These are phyloP conservation scores for Tolypocladium endophyticum DNA, from an alignment of 2,329 filamentous ascomycete species.

Conservation along the genomic window DNA sequence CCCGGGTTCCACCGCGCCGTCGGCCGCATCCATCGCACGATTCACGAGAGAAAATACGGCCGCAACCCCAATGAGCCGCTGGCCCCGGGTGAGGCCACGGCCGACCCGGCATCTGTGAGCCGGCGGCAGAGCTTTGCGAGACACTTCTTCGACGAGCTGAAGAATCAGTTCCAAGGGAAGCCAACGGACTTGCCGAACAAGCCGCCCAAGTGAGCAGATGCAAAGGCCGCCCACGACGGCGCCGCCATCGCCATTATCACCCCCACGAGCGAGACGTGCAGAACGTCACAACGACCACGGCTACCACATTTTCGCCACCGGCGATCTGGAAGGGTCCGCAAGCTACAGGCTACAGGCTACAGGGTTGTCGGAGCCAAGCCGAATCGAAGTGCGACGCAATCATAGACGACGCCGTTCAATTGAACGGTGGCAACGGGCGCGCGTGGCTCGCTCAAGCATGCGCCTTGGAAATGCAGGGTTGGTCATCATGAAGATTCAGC, in stretches of 20 bases:
- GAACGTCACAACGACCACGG: background rate
- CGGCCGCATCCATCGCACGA: constrained; percentile 37
- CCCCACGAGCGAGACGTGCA: background rate
- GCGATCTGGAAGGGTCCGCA: background rate
- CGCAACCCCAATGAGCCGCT: constrained; percentile 40
- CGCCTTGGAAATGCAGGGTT: background rate
- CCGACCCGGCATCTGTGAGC: constrained; percentile 19
- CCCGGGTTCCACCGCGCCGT: constrained; percentile 42
- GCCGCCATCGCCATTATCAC: background rate
- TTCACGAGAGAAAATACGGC: constrained; percentile 38
- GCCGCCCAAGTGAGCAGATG: constrained; percentile 12
- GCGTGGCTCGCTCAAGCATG: background rate
- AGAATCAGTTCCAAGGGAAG: constrained; percentile 36
- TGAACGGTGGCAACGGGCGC: background rate
- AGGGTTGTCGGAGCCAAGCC: background rate
- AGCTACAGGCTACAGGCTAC: background rate
- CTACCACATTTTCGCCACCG: background rate
- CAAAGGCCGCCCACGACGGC: background rate
- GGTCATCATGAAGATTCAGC: background rate
- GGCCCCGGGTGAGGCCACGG: constrained; percentile 39
- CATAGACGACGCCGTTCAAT: background rate
- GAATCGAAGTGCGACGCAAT: background rate
- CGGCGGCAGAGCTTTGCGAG: constrained; percentile 25
- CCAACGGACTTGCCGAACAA: constrained; percentile 26
- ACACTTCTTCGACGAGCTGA: constrained; percentile 40